Evolutionary conservation across 1,284 basidiomycete genomes (phyloP).

Genomic region (Ustilago bromivora): DNA sequence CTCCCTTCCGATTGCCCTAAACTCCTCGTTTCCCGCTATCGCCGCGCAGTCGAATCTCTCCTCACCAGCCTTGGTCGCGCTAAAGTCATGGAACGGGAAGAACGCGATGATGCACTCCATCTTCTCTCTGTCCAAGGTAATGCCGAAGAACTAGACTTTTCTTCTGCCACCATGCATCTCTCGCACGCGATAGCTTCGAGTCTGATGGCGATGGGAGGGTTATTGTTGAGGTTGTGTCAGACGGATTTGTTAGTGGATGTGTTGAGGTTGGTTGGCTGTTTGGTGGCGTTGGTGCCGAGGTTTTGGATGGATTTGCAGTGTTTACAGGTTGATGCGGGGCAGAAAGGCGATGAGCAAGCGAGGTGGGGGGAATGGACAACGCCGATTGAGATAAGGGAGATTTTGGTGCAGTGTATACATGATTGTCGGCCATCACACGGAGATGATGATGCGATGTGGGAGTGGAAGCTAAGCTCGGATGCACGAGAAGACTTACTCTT

Average conservation of each 20-base stretch:
- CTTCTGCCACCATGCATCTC: conserved; percentile 41
- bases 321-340: conserved; percentile 21
- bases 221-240: conserved; percentile 46
- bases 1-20: conserved; percentile 28
- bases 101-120: conserved; percentile 34
- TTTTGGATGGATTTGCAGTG: conserved; percentile 42
- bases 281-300: conserved; percentile 28
- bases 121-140: conserved; percentile 10
- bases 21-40: conserved; percentile 32
- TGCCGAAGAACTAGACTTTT: conserved; percentile 34
- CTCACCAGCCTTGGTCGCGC: conserved; percentile 32
- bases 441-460: background rate
- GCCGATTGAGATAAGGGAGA: conserved; percentile 30
- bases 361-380: conserved; percentile 19
- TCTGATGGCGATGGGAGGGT: conserved; percentile 40
- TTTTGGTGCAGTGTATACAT: conserved; percentile 43
- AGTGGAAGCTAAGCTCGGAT: conserved; percentile 21
- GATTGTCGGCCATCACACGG: conserved; percentile 18
- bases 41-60: conserved; percentile 32
- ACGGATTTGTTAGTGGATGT: conserved; percentile 43
- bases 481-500: conserved; percentile 38
- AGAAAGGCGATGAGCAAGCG: background rate
- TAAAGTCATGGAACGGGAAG: conserved; percentile 31
- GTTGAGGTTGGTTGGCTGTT: conserved; percentile 35
- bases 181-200: conserved; percentile 40